phyloP scores from a whole-genome alignment of 441 rosid species.

The Geranium incanum region DNA sequence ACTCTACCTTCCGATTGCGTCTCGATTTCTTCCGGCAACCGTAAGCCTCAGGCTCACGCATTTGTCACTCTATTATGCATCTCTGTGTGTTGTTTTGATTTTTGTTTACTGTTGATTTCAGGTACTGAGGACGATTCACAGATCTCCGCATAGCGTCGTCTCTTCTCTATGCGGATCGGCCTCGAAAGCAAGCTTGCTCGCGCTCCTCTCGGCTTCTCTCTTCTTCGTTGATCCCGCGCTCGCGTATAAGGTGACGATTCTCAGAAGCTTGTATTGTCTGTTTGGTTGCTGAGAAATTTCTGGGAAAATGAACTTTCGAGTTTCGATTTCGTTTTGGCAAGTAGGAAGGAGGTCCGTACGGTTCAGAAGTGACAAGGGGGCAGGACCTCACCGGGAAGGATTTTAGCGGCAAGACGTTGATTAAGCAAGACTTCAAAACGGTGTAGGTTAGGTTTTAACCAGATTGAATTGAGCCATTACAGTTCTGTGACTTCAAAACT shows the following conservation, averaged over 20 bases:
- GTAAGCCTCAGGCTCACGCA: not conserved
- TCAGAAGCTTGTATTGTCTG: not conserved
- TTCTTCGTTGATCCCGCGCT: not conserved
- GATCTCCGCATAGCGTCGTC: not conserved
- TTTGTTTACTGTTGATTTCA: not conserved
- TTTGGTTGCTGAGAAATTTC: not conserved
- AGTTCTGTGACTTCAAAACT: too few relatives aligned
- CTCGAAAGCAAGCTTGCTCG: not conserved
- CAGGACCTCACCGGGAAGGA: conserved; percentile 81
- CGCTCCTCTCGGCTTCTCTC: conserved; percentile 1
- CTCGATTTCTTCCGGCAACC: too few relatives aligned
- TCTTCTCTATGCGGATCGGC: not conserved
- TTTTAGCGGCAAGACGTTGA: conserved; percentile 72
- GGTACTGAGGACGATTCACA: not conserved
- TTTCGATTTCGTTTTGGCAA: not conserved
- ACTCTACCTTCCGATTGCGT: too few relatives aligned
- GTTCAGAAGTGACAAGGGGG: conserved; percentile 80
- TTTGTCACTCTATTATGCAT: not conserved
- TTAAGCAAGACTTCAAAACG: conserved; percentile 87
- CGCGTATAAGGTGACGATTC: not conserved
- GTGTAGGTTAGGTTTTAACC: conserved; percentile 29
- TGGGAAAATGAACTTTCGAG: not conserved
- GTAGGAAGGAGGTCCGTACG: conserved; percentile 92
- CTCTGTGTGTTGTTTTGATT: not conserved
- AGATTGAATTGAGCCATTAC: not conserved